These are phyloP conservation scores for Chamaecyparis obtusa DNA, from an alignment of 75 land plant species.

Conservation along the genomic window DNA sequence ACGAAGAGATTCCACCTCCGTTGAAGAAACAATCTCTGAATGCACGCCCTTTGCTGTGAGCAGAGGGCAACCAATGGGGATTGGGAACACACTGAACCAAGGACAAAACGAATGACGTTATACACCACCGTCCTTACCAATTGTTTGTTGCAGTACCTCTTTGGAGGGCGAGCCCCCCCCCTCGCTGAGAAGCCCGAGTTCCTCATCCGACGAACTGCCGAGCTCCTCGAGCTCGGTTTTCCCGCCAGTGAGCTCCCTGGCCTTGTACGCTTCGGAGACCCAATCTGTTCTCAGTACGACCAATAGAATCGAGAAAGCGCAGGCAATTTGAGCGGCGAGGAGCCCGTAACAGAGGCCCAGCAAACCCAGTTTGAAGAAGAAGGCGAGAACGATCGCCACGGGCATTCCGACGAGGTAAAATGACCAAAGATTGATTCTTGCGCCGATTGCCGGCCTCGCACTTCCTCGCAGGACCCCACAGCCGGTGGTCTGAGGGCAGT, in stretches of 20 bases:
- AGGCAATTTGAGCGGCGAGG: slow-evolving; percentile 71
- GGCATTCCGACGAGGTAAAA: slow-evolving; percentile 83
- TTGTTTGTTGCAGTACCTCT: neutral
- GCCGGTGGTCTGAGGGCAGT: slow-evolving; percentile 85
- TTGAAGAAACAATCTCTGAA: neutral
- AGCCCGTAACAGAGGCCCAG: slow-evolving; percentile 78
- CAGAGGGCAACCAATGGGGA: neutral
- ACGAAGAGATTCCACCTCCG: neutral
- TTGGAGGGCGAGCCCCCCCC: too few species aligned
- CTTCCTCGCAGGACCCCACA: slow-evolving; percentile 82
- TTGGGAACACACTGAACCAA: neutral
- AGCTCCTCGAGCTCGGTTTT: neutral
- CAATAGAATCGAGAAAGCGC: slow-evolving; percentile 41
- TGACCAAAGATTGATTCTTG: slow-evolving; percentile 65
- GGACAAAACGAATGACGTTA: neutral
- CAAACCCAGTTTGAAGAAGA: slow-evolving; percentile 49
- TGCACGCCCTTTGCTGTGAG: neutral
- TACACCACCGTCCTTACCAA: neutral
- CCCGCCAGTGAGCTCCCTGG: slow-evolving; percentile 15
- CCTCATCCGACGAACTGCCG: slow-evolving; percentile 1
- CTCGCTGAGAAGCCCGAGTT: neutral
- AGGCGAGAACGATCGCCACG: slow-evolving; percentile 56
- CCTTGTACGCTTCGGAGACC: slow-evolving; percentile 55
- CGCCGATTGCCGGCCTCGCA: slow-evolving; percentile 66
- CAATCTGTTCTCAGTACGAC: slow-evolving; percentile 62